phyloP scores from a whole-genome alignment of 2,329 filamentous ascomycete species.

The Aspergillus pseudoterreus region DNA sequence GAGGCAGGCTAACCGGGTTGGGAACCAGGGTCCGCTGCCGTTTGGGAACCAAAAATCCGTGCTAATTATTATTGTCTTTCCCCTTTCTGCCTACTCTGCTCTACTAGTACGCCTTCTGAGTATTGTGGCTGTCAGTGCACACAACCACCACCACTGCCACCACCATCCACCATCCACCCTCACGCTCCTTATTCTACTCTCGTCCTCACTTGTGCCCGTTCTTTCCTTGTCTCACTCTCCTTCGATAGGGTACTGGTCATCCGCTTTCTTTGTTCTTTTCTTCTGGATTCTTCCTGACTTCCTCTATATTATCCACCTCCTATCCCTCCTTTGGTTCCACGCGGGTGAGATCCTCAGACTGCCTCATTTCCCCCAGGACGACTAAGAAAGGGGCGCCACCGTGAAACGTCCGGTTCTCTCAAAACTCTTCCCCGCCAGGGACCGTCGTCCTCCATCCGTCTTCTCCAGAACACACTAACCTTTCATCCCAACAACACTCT shows the following conservation, averaged over 20 bases:
- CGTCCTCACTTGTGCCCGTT: not conserved
- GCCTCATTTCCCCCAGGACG: conserved; percentile 4
- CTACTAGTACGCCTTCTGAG: too few species aligned
- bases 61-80: not conserved
- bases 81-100: not conserved
- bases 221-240: not conserved
- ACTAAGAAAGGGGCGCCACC: conserved; percentile 15
- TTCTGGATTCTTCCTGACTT: not conserved
- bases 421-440: conserved; percentile 14
- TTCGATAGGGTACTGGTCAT: not conserved
- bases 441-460: conserved; percentile 4
- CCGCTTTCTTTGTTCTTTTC: not conserved
- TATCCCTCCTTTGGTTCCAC: not conserved
- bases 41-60: not conserved
- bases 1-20: not conserved
- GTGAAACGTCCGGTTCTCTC: conserved; percentile 17
- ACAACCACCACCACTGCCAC: too few species aligned
- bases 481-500: conserved; percentile 8
- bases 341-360: conserved; percentile 1
- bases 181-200: too few species aligned
- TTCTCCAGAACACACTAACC: conserved; percentile 8
- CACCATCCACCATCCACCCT: not conserved
- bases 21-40: not conserved
- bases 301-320: too few species aligned
- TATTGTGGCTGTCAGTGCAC: too few species aligned